Evolutionary conservation across 2,329 filamentous ascomycete genomes (phyloP).

Genomic region (Rachicladosporium sp.): DNA sequence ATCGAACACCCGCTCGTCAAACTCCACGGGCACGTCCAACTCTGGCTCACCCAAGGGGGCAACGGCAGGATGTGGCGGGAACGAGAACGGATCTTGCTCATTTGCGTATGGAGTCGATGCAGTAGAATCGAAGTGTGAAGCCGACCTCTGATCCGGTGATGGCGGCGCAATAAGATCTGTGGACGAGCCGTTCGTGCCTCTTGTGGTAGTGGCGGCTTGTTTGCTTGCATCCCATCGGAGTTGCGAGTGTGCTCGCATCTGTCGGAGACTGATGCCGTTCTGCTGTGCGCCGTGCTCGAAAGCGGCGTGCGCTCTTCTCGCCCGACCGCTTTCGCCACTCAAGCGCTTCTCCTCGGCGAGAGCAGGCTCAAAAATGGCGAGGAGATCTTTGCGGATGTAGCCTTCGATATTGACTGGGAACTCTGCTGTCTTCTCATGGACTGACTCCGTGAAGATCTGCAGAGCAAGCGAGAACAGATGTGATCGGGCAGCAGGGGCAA

Average conservation of each 20-base stretch:
- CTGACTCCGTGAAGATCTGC: constrained; percentile 49
- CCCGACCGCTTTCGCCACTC: constrained; percentile 2
- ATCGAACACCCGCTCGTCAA: constrained; percentile 45
- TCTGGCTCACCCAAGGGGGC: constrained; percentile 7
- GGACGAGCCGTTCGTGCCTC: not conserved
- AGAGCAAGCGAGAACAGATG: constrained; percentile 45
- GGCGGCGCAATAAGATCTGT: constrained; percentile 2
- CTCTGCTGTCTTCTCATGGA: constrained; percentile 48
- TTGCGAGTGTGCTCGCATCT: too few species aligned
- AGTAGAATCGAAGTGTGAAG: constrained; percentile 9
- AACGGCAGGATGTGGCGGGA: constrained; percentile 6
- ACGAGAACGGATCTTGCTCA: constrained; percentile 4
- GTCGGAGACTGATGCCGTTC: too few species aligned
- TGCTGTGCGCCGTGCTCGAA: not conserved
- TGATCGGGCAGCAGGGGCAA: constrained; percentile 8
- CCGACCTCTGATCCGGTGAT: constrained; percentile 16
- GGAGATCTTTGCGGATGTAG: constrained; percentile 41
- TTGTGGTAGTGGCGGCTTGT: too few species aligned
- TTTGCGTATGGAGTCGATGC: not conserved
- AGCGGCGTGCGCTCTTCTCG: not conserved
- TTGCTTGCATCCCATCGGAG: too few species aligned
- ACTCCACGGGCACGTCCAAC: constrained; percentile 20
- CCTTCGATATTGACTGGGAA: constrained; percentile 57
- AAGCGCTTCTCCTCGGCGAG: constrained; percentile 8
- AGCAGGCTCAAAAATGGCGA: constrained; percentile 38